phyloP scores from a whole-genome alignment of 768 basidiomycete species.

The Albatrellus ellisii region DNA sequence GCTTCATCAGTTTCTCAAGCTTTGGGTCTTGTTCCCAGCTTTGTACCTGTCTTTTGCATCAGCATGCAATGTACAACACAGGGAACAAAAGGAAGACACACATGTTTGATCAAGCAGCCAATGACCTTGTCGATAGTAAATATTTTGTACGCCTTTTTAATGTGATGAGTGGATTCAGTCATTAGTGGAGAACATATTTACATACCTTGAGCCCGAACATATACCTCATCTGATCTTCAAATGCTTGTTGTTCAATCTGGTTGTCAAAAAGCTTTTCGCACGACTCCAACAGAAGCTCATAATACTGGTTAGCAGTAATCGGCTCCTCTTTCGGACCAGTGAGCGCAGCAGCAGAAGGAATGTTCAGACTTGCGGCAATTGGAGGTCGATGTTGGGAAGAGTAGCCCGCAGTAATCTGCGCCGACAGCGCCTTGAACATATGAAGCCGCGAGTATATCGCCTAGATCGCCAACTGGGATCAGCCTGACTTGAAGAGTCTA shows the following conservation, averaged over 20 bases:
- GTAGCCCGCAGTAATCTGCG: constrained; percentile 25
- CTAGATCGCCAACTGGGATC: constrained; percentile 28
- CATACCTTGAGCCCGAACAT: constrained; percentile 76
- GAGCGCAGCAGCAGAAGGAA: constrained; percentile 15
- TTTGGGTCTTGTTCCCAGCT: constrained; percentile 52
- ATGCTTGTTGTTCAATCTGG: constrained; percentile 74
- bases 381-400: constrained; percentile 20
- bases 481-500: background rate
- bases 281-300: constrained; percentile 71
- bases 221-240: constrained; percentile 83
- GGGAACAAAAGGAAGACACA: constrained; percentile 18
- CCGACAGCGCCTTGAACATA: constrained; percentile 64
- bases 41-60: constrained; percentile 34
- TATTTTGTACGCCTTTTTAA: constrained; percentile 67
- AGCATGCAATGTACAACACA: background rate
- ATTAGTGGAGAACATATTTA: background rate
- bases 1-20: constrained; percentile 60
- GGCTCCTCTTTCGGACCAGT: constrained; percentile 13
- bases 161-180: background rate
- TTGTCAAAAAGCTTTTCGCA: constrained; percentile 89
- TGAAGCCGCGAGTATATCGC: constrained; percentile 69
- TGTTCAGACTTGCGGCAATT: constrained; percentile 26
- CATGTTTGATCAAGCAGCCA: constrained; percentile 82
- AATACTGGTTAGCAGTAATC: constrained; percentile 52
- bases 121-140: constrained; percentile 94